These are phyloP conservation scores for Xylaria acuta DNA, from an alignment of 495 filamentous ascomycete genomes.

Conservation along the genomic window DNA sequence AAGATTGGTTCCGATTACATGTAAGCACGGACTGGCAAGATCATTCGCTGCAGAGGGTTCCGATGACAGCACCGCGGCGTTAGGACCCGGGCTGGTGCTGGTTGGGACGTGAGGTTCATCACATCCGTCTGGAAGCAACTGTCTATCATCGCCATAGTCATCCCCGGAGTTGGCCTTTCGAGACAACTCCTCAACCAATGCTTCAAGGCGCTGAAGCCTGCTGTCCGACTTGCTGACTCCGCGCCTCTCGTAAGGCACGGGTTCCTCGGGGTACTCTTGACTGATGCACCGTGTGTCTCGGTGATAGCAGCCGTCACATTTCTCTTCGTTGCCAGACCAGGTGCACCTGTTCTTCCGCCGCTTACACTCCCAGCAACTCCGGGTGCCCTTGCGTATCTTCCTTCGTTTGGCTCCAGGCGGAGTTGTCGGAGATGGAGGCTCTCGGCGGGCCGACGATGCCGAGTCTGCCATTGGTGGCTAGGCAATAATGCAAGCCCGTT, in stretches of 20 bases:
- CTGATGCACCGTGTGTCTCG: conserved; percentile 45
- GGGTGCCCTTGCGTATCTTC: conserved; percentile 57
- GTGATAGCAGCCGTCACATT: conserved; percentile 52
- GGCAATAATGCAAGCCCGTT: neutral
- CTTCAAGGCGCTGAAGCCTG: conserved; percentile 19
- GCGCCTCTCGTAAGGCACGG: conserved; percentile 19
- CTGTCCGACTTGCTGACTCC: conserved; percentile 38
- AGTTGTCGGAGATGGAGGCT: neutral
- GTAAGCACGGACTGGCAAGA: neutral
- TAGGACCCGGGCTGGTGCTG: neutral
- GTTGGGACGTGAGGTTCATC: neutral
- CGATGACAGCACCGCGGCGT: neutral
- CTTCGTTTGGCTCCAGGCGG: conserved; percentile 31
- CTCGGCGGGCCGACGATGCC: conserved; percentile 7
- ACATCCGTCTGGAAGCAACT: neutral
- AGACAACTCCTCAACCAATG: conserved; percentile 10
- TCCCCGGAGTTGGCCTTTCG: neutral
- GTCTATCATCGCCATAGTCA: neutral
- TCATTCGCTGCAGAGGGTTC: neutral
- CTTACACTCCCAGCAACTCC: conserved; percentile 61
- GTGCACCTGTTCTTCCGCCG: conserved; percentile 56
- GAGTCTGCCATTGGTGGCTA: conserved; percentile 15
- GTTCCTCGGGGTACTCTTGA: conserved; percentile 48
- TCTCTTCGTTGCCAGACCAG: conserved; percentile 35
- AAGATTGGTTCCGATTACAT: neutral